Evolutionary conservation across 805 yeast species (phyloP).

Genomic region (Metschnikowia kofuensis): DNA sequence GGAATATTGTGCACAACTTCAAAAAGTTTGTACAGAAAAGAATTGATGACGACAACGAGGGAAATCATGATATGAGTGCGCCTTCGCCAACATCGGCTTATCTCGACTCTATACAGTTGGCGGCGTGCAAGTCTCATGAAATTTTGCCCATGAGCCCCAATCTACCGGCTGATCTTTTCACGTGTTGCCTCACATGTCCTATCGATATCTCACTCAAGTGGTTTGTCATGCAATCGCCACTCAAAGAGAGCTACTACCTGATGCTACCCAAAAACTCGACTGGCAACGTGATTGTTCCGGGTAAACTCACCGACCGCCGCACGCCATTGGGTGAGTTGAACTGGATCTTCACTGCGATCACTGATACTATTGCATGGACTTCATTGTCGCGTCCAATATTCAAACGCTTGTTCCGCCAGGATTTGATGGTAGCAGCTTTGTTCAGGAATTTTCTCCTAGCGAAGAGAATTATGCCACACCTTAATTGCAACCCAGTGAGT

Average conservation of each 20-base stretch:
- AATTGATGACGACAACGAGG: slow-evolving; percentile 78
- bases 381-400: slow-evolving; percentile 82
- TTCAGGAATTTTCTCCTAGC: slow-evolving; percentile 92
- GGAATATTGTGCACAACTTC: slow-evolving; percentile 86
- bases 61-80: slow-evolving; percentile 47
- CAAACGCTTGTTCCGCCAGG: slow-evolving; percentile 89
- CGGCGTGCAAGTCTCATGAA: slow-evolving; percentile 88
- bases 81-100: slow-evolving; percentile 68
- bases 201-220: slow-evolving; percentile 90
- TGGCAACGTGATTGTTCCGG: slow-evolving; percentile 75
- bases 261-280: slow-evolving; percentile 45
- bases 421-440: slow-evolving; percentile 92
- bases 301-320: slow-evolving; percentile 85
- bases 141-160: slow-evolving; percentile 89
- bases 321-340: slow-evolving; percentile 95
- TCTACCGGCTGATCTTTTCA: slow-evolving; percentile 91
- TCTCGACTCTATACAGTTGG: slow-evolving; percentile 86
- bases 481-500: slow-evolving; percentile 90
- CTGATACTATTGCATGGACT: slow-evolving; percentile 98
- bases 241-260: slow-evolving; percentile 48
- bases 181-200: slow-evolving; percentile 93
- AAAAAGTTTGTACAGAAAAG: slow-evolving; percentile 87
- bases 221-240: slow-evolving; percentile 82
- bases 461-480: slow-evolving; percentile 87
- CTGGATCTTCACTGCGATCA: slow-evolving; percentile 97